Percentiles rank a stretch among this genome's conserved stretches.
Conservation (phyloP, 2,329 filamentous ascomycete species). For the Niveomyces coronatus region DNA sequence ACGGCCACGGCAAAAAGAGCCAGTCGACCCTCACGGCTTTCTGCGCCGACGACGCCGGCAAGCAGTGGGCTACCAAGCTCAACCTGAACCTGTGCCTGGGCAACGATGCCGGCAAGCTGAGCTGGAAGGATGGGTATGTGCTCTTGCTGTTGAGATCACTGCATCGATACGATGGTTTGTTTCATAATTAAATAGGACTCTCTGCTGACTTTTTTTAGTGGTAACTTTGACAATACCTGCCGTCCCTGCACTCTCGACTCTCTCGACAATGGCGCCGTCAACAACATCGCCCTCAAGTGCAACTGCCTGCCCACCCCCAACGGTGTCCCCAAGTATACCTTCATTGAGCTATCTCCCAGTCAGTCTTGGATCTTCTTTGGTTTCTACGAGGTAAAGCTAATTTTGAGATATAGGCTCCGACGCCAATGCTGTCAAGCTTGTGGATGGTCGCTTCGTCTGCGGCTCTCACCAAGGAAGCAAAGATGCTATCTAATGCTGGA, state of each 20-base stretch:
- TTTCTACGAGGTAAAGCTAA: no score
- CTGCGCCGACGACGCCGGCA: constrained; percentile 1
- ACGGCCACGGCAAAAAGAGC: neutral
- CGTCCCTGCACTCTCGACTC: neutral
- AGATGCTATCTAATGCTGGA: neutral
- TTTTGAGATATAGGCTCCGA: neutral
- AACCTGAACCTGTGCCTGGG: constrained; percentile 5
- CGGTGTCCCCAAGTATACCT: neutral
- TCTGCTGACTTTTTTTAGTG: neutral
- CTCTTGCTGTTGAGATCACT: no score
- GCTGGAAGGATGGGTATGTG: neutral
- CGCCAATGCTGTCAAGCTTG: neutral
- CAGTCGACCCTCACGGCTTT: neutral
- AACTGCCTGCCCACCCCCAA: constrained; percentile 1
- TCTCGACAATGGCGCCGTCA: neutral
- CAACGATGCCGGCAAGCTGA: constrained; percentile 4
- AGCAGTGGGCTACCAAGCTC: constrained; percentile 1
- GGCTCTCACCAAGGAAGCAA: constrained; percentile 1
- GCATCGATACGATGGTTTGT: no score
- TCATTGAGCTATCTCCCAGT: neutral
- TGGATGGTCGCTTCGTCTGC: constrained; percentile 5
- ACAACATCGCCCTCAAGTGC: constrained; percentile 1
- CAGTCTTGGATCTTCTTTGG: no score
- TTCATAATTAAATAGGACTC: no score
- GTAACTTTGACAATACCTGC: constrained; percentile 5